phyloP scores from a whole-genome alignment of 140 eudicot genomes.

The Bidens hawaiensis region DNA sequence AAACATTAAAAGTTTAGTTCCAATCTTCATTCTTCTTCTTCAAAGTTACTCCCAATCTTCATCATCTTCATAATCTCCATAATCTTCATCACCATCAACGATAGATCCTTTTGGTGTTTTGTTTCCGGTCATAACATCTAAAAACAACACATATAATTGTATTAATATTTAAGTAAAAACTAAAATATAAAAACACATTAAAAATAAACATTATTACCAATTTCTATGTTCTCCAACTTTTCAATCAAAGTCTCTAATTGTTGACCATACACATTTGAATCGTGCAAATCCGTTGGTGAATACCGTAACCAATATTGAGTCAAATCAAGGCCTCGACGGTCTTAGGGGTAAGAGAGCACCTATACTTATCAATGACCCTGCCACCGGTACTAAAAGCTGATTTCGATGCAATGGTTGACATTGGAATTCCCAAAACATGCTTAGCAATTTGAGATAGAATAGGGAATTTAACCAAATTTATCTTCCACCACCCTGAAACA shows the following conservation, averaged over 20 bases:
- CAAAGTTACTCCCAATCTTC: neutral
- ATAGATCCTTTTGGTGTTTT: neutral
- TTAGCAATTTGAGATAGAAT: neutral
- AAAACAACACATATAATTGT: no score
- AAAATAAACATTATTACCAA: neutral
- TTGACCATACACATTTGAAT: neutral
- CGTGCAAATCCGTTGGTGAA: neutral
- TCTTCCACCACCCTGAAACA: slow-evolving; percentile 1
- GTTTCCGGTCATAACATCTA: neutral
- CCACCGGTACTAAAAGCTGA: neutral
- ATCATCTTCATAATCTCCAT: no score
- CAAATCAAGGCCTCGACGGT: neutral
- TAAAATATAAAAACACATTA: neutral
- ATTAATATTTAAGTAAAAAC: neutral
- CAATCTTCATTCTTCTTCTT: no score
- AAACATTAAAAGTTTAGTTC: no score
- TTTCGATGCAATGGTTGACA: neutral
- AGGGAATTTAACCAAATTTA: neutral
- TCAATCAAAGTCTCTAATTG: neutral
- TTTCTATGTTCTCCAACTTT: neutral
- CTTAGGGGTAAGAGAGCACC: slow-evolving; percentile 4
- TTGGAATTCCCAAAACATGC: neutral
- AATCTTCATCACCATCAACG: neutral
- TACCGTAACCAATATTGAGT: slow-evolving; percentile 2
- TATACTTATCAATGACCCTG: neutral